A percentile compares a stretch with the other conserved stretches of the same genome.
Conservation (phyloP, 139 green algal genomes). For the Chlamydomonas schloesseri region DNA sequence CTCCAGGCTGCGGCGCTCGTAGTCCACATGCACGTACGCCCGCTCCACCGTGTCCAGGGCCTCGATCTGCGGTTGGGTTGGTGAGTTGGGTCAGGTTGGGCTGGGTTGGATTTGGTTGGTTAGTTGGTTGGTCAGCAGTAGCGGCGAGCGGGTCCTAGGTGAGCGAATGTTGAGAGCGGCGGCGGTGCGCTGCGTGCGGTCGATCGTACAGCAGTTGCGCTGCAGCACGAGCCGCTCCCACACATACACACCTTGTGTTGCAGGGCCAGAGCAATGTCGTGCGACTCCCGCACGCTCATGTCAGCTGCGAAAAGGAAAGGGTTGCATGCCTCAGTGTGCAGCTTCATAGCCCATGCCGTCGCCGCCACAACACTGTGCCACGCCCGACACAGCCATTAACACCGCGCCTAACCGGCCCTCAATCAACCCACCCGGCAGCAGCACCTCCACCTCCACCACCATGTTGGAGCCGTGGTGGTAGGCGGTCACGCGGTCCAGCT, state of each 20-base stretch:
- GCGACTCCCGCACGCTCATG: slow-evolving; percentile 70
- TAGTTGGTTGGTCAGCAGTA: no score
- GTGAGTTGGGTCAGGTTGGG: no score
- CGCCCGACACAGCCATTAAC: no score
- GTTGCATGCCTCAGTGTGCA: no score
- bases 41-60: slow-evolving; percentile 78
- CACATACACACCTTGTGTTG: slow-evolving; percentile 84
- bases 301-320: no score
- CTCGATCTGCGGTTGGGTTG: slow-evolving; percentile 66
- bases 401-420: no score
- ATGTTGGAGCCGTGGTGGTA: slow-evolving; percentile 61
- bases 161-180: no score
- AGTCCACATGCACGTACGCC: slow-evolving; percentile 86
- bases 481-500: slow-evolving; percentile 13
- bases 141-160: no score
- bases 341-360: no score
- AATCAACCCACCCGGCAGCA: slow-evolving; percentile 57
- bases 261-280: slow-evolving; percentile 79
- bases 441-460: slow-evolving; percentile 83
- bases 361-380: no score
- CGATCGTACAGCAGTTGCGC: neutral
- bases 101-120: no score
- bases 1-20: slow-evolving; percentile 54
- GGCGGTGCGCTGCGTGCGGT: neutral
- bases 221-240: no score